A percentile compares a stretch with the other conserved stretches of the same genome.
These are phyloP conservation scores for Flaveria floridana DNA, from an alignment of 140 eudicot species.

Conservation along the genomic window DNA sequence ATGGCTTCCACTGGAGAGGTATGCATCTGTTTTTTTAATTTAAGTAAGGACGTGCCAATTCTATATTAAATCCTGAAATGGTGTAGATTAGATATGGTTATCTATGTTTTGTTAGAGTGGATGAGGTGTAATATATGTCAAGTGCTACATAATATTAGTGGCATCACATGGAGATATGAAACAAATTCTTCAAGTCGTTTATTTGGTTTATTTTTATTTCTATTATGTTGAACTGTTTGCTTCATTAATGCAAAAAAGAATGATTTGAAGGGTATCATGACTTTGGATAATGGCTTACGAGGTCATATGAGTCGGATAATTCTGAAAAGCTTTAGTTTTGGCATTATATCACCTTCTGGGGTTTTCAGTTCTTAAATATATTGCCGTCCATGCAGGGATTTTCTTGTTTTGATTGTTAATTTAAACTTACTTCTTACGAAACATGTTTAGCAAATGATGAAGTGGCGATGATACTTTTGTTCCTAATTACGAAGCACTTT, in stretches of 20 bases:
- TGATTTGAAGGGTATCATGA: conserved; percentile 2
- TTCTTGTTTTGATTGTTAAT: neutral
- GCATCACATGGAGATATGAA: conserved; percentile 7
- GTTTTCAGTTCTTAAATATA: conserved; percentile 5
- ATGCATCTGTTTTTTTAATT: conserved; percentile 23
- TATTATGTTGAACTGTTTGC: neutral
- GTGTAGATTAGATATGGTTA: neutral
- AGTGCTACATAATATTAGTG: neutral
- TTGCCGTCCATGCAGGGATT: neutral
- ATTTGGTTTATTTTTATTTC: conserved; percentile 1
- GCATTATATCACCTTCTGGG: conserved; percentile 10
- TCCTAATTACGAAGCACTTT: neutral
- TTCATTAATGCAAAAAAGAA: neutral
- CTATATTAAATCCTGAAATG: neutral
- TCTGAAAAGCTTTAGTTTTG: conserved; percentile 7
- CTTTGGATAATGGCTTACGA: neutral
- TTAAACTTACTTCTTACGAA: conserved; percentile 10
- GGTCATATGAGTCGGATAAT: neutral
- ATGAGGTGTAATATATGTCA: neutral
- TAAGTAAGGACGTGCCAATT: neutral
- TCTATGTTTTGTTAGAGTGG: neutral
- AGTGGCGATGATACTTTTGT: conserved; percentile 12
- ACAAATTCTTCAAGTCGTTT: neutral
- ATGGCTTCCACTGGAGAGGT: conserved; percentile 97
- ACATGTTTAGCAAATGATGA: neutral